Evolutionary conservation across 2,329 filamentous ascomycete genomes (phyloP).

Genomic region (Mycogone perniciosa): DNA sequence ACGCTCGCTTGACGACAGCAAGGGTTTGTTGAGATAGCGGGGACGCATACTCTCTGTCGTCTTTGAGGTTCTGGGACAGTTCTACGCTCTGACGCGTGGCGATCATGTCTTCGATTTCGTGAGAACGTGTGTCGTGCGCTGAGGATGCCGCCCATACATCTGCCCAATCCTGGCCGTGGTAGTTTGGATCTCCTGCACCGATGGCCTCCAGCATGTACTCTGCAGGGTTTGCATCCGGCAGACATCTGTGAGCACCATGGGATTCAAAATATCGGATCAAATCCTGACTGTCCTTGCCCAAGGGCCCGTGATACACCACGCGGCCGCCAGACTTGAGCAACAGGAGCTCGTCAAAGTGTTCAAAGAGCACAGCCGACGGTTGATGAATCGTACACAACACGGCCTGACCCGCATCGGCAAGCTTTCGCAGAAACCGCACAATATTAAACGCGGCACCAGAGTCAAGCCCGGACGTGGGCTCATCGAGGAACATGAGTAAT

Average conservation of each 20-base stretch:
- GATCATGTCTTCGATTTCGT: constrained; percentile 49
- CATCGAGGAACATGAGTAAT: constrained; percentile 59
- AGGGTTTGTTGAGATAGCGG: constrained; percentile 47
- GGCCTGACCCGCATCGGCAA: constrained; percentile 54
- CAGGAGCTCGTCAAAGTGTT: constrained; percentile 50
- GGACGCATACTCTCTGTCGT: constrained; percentile 58
- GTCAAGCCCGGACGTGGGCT: constrained; percentile 54
- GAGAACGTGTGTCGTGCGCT: constrained; percentile 38
- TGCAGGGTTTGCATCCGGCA: constrained; percentile 44
- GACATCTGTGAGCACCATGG: constrained; percentile 43
- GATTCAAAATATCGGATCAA: constrained; percentile 48
- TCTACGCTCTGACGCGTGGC: constrained; percentile 34
- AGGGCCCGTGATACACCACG: constrained; percentile 48
- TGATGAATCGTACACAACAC: constrained; percentile 57
- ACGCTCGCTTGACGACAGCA: constrained; percentile 51
- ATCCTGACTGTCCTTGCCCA: constrained; percentile 42
- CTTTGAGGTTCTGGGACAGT: constrained; percentile 34
- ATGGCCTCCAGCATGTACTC: constrained; percentile 53
- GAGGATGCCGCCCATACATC: constrained; percentile 52
- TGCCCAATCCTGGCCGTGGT: constrained; percentile 55
- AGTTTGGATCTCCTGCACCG: constrained; percentile 56
- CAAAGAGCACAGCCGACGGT: constrained; percentile 49
- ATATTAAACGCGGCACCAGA: constrained; percentile 55
- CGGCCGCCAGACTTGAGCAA: constrained; percentile 48
- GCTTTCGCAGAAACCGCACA: constrained; percentile 53